These are phyloP conservation scores for Nigrospora oryzae DNA, from an alignment of 2,329 filamentous ascomycete species.

Conservation along the genomic window DNA sequence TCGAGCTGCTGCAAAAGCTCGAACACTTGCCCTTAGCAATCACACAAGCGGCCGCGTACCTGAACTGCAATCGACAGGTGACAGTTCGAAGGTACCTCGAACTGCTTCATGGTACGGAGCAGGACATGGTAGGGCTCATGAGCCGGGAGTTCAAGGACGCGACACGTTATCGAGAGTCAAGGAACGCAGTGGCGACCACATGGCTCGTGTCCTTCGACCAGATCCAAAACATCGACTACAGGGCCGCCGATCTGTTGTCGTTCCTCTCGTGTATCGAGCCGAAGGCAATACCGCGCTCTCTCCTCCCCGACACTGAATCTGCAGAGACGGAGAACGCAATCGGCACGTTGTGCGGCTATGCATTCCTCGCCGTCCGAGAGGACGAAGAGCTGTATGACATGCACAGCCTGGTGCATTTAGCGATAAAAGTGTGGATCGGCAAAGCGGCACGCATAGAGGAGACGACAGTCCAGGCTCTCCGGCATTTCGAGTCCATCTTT, in stretches of 20 bases:
- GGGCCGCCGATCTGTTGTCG: slow-evolving; percentile 21
- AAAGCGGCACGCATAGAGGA: slow-evolving; percentile 4
- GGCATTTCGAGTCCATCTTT: slow-evolving; percentile 3
- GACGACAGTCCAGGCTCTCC: not conserved
- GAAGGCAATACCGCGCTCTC: slow-evolving; percentile 25
- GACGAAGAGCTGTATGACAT: slow-evolving; percentile 21
- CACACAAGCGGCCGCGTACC: slow-evolving; percentile 29
- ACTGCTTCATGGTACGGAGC: slow-evolving; percentile 19
- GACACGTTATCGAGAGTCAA: slow-evolving; percentile 17
- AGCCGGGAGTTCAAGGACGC: slow-evolving; percentile 24
- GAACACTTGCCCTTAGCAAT: slow-evolving; percentile 32
- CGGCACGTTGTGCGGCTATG: slow-evolving; percentile 21
- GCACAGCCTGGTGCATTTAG: slow-evolving; percentile 26
- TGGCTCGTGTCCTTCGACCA: slow-evolving; percentile 30
- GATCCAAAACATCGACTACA: slow-evolving; percentile 15
- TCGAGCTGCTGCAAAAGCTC: slow-evolving; percentile 21
- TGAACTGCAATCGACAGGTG: slow-evolving; percentile 14
- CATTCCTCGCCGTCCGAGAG: slow-evolving; percentile 18
- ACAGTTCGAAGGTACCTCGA: slow-evolving; percentile 20
- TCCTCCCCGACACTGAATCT: slow-evolving; percentile 14
- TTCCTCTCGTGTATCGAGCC: slow-evolving; percentile 30
- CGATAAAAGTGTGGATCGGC: slow-evolving; percentile 17
- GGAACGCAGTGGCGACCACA: slow-evolving; percentile 26
- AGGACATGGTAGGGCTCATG: slow-evolving; percentile 21
- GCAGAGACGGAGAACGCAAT: slow-evolving; percentile 16